Conservation (phyloP, 495 filamentous ascomycete genomes). For the Podospora appendiculata region DNA sequence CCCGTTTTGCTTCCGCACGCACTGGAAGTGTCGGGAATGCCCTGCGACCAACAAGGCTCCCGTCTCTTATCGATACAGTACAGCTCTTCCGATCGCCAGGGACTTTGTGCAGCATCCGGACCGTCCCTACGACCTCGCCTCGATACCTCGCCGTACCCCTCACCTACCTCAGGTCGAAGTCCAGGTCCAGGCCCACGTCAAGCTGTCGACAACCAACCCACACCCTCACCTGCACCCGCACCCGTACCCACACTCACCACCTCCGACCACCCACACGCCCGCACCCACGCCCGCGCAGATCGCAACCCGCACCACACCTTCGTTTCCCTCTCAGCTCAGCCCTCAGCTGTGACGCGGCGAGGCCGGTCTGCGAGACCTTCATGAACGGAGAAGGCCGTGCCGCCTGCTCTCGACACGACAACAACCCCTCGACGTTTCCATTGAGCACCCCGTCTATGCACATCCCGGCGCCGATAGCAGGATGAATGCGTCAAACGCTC, state of each 20-base stretch:
- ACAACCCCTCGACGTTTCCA: slow-evolving; percentile 3
- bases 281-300: slow-evolving; percentile 6
- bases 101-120: background rate
- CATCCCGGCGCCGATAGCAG: slow-evolving; percentile 15
- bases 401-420: slow-evolving; percentile 9
- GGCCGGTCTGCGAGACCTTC: slow-evolving; percentile 13
- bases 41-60: no score
- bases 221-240: no score
- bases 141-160: background rate
- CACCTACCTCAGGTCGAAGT: background rate
- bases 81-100: slow-evolving; percentile 9
- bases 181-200: no score
- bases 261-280: background rate
- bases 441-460: slow-evolving; percentile 4
- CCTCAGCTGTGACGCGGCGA: slow-evolving; percentile 11
- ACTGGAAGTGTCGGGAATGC: no score
- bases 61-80: slow-evolving; percentile 22
- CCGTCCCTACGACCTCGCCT: background rate
- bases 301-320: slow-evolving; percentile 7
- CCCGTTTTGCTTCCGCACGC: no score
- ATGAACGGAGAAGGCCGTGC: slow-evolving; percentile 17
- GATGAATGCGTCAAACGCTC: slow-evolving; percentile 21
- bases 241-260: background rate
- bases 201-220: background rate
- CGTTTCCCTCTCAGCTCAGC: background rate